Evolutionary conservation across 202 grass and related monocot species (phyloP).

Genomic region (Zizania palustris): DNA sequence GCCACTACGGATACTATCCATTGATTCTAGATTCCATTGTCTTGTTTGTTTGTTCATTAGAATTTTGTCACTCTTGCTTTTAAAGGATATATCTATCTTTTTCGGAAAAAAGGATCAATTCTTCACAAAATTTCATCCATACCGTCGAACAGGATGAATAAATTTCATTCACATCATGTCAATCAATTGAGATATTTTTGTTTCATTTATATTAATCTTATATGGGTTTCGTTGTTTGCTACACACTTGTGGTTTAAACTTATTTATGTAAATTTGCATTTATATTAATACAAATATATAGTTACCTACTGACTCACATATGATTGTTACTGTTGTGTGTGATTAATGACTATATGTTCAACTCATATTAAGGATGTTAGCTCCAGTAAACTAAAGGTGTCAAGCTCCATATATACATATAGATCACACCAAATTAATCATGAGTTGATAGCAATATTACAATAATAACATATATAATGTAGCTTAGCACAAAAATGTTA

Average conservation of each 20-base stretch:
- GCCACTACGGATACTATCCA: not conserved
- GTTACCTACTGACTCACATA: no score
- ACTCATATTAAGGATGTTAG: not conserved
- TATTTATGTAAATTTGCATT: no score
- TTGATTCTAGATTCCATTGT: slow-evolving; percentile 26
- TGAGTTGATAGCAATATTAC: not conserved
- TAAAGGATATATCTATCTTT: slow-evolving; percentile 19
- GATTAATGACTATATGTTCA: not conserved
- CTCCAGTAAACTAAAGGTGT: not conserved
- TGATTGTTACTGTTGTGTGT: not conserved
- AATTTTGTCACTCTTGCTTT: not conserved
- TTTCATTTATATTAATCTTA: not conserved
- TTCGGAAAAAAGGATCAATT: slow-evolving; percentile 20
- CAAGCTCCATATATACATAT: not conserved
- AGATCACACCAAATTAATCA: not conserved
- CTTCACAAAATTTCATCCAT: not conserved
- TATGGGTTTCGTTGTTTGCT: not conserved
- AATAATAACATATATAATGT: not conserved
- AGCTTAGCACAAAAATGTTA: not conserved
- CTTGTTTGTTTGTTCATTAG: not conserved
- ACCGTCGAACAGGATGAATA: slow-evolving; percentile 7
- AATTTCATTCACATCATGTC: not conserved
- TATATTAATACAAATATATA: no score
- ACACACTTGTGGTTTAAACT: not conserved
- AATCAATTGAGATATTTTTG: not conserved